Conservation (phyloP, 768 basidiomycete species). For the Cubamyces lactineus region DNA sequence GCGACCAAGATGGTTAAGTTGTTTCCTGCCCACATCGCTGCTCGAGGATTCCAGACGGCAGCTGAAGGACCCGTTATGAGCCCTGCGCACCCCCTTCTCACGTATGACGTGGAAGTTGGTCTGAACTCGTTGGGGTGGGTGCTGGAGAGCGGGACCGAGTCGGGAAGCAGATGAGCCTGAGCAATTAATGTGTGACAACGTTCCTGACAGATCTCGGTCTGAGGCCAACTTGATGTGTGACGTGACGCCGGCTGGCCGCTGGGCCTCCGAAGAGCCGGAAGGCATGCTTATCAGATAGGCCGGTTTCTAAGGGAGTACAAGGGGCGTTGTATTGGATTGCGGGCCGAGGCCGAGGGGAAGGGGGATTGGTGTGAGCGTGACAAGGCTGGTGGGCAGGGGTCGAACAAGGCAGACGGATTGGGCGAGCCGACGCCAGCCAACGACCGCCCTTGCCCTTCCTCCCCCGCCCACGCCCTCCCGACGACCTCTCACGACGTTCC, state of each 20-base stretch:
- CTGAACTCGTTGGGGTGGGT: too few relatives aligned
- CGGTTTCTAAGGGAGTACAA: too few relatives aligned
- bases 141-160: conserved; percentile 2
- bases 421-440: conserved; percentile 24
- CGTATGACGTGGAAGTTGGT: too few relatives aligned
- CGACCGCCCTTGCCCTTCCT: conserved; percentile 14
- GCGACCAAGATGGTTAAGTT: background rate
- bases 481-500: conserved; percentile 8
- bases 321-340: too few relatives aligned
- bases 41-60: background rate
- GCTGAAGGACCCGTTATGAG: background rate
- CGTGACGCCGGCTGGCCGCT: background rate
- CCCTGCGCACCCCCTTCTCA: background rate
- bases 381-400: conserved; percentile 3
- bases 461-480: conserved; percentile 16
- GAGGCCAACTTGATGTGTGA: background rate
- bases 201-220: conserved; percentile 14
- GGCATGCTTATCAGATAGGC: too few relatives aligned
- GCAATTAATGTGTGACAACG: conserved; percentile 12
- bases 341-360: background rate
- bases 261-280: too few relatives aligned
- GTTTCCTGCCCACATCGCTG: conserved; percentile 1
- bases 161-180: conserved; percentile 2
- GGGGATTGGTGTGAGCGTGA: background rate
- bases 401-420: conserved; percentile 22